Evolutionary conservation across 2,329 filamentous ascomycete species (phyloP), one percentile per base, ranked within the genome.

Genomic region (Aspergillus pseudonomiae): DNA sequence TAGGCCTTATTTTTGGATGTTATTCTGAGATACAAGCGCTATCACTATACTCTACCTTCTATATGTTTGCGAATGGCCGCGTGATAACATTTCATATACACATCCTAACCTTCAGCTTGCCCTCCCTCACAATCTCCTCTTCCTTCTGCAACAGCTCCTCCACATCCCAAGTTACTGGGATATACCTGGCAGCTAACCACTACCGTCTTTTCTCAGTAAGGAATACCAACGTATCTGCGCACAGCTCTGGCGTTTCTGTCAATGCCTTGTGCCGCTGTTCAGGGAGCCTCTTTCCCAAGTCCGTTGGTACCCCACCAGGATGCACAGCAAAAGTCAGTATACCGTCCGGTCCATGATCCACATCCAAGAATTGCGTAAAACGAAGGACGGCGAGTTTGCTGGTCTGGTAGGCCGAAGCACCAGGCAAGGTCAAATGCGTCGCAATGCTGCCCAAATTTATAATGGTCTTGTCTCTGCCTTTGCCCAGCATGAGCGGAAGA

Each of bases 311-410:
- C 1, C 73, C 74, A 1, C 77, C 80, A 1, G 80, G 79, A 68
- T 83, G 79, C 0, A 83, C 59, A 2, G 74, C 71, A 36, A 55
- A 79, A 80, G 6, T 78, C 74, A 52, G 34, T 3, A 84, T 57
- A 3, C 81, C 81, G 65, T 83, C 43, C 52, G 77, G 67, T 3
- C 68, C 75, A 67, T 85, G 82, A 53, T 86, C 85, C 0, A 71
- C 72, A 45, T 78, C 75, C 10, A 85, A 65, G 65, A 80, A 83
- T 68, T 87, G 84, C 1, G 80, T 82, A 52, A 87, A 77, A 12
- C 83, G 76, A 19, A 81, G 68, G 30, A 85, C 65, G 3, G 84
- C 85, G 36, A 85, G 73, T 70, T 87, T 87, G 43, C 75, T 77
- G 2, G 77, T 77, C 61, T 80, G 76, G 65, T 87, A 88, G 2